phyloP scores from a whole-genome alignment of 495 filamentous ascomycete genomes.

The Eremomyces bilateralis region DNA sequence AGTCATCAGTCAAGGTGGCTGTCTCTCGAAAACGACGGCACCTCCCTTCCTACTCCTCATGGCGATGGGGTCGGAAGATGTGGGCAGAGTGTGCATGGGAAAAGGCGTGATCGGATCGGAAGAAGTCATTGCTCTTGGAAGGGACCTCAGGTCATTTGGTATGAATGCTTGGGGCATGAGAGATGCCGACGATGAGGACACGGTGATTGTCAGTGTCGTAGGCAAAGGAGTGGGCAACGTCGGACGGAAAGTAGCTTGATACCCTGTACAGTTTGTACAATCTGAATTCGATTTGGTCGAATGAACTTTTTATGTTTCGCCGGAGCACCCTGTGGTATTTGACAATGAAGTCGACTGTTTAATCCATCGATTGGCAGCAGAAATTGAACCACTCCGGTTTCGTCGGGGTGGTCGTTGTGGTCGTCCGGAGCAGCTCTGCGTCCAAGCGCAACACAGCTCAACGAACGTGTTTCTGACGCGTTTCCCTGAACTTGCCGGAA shows the following conservation, averaged over 20 bases:
- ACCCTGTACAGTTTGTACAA: too few relatives aligned
- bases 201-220: slow-evolving; percentile 76
- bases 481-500: too few relatives aligned
- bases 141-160: slow-evolving; percentile 71
- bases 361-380: too few relatives aligned
- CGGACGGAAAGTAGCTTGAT: slow-evolving; percentile 82
- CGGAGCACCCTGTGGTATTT: too few relatives aligned
- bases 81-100: slow-evolving; percentile 41
- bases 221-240: slow-evolving; percentile 91
- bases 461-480: too few relatives aligned
- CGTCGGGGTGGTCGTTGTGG: too few relatives aligned
- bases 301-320: too few relatives aligned
- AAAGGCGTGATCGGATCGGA: slow-evolving; percentile 62
- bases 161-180: slow-evolving; percentile 72
- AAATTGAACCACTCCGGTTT: too few relatives aligned
- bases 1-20: slow-evolving; percentile 58
- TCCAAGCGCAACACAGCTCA: too few relatives aligned
- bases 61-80: slow-evolving; percentile 78
- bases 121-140: slow-evolving; percentile 50
- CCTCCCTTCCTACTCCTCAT: slow-evolving; percentile 64
- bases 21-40: slow-evolving; percentile 45
- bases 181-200: slow-evolving; percentile 44
- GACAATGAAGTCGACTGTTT: too few relatives aligned
- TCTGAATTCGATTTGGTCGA: too few relatives aligned
- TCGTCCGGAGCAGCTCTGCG: too few relatives aligned